Evolutionary conservation across 129 eudicot species (phyloP), one percentile per base, ranked within the genome.

Genomic region (Chrysanthemum makinoi): DNA sequence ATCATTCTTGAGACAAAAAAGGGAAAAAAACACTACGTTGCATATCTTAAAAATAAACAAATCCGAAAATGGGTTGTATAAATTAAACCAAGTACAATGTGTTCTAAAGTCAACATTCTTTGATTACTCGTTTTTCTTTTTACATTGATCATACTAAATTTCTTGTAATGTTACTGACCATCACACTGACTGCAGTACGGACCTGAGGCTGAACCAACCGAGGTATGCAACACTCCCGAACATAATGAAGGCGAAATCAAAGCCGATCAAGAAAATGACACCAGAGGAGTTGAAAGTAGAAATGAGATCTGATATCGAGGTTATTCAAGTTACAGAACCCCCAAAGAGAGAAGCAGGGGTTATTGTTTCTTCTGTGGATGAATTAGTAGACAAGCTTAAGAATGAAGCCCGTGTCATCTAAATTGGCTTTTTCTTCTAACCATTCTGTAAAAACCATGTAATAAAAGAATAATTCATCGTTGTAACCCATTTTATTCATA

Each of bases 211-310:
- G 80, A 94, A 94, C 89, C 96, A 89, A 75, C 96, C 98, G 3
- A 84, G 96, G 68, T 94, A 94, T 65, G 98, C 98, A 3, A 89
- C 98, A 63, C 96, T 89, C 18, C 98, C 98, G 10, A 94, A 89
- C 82, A 94, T 94, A 69, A 89, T 94, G 95, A 94, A 94, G 77
- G 98, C 98, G 19, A 94, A 94, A 75, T 89, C 96, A 18, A 94
- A 89, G 80, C 77, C 76, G 8, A 85, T 94, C 17, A 84, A 89
- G 96, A 94, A 94, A 73, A 35, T 83, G 18, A 89, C 87, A 22
- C 76, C 81, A 0, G 68, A 84, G 62, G 98, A 89, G 15, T 73
- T 94, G 71, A 93, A 93, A 26, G 98, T 93, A 12, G 83, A 87
- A 66, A 55, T 89, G 39, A 87, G 81, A 80, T 78, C 90, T 1